A percentile compares a stretch with the other conserved stretches of the same genome.
Evolutionary conservation across 495 filamentous ascomycete genomes (phyloP).

Genomic region (Choiromyces venosus): DNA sequence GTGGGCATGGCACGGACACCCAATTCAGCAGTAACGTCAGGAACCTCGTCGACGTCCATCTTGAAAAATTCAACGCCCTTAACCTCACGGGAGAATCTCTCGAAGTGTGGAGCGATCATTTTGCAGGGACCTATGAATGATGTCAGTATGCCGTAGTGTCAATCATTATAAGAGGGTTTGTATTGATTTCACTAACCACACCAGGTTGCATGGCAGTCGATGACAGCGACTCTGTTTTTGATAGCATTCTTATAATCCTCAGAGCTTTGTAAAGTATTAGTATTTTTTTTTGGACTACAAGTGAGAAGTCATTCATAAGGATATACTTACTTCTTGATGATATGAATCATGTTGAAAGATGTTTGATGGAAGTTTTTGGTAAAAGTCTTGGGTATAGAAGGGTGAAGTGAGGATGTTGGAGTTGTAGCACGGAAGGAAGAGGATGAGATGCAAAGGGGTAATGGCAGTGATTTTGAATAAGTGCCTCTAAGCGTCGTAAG

Average conservation of each 20-base stretch:
- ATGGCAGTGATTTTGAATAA: slow-evolving; percentile 8
- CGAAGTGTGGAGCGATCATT: slow-evolving; percentile 69
- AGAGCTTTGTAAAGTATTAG: slow-evolving; percentile 48
- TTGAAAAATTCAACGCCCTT: slow-evolving; percentile 70
- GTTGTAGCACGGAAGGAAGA: slow-evolving; percentile 1
- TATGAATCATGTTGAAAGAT: slow-evolving; percentile 23
- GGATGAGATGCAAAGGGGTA: slow-evolving; percentile 1
- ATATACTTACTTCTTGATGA: slow-evolving; percentile 11
- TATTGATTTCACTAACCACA: slow-evolving; percentile 55
- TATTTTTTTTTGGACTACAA: neutral
- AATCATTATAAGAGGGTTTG: neutral
- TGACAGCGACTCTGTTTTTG: slow-evolving; percentile 57
- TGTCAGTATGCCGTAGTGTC: slow-evolving; percentile 8
- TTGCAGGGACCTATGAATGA: slow-evolving; percentile 62
- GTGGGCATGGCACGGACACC: slow-evolving; percentile 94
- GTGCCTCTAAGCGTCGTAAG: slow-evolving; percentile 22
- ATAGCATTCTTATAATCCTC: slow-evolving; percentile 58
- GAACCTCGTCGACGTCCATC: slow-evolving; percentile 82
- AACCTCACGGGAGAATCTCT: slow-evolving; percentile 56
- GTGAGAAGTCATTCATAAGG: slow-evolving; percentile 2
- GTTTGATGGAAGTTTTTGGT: slow-evolving; percentile 17
- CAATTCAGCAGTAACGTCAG: slow-evolving; percentile 70
- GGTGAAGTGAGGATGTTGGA: slow-evolving; percentile 9
- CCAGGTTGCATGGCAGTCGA: slow-evolving; percentile 88
- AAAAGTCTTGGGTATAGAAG: neutral